These are phyloP conservation scores for Cytospora paraplurivora DNA, from an alignment of 2,329 filamentous ascomycete genomes.

Conservation along the genomic window DNA sequence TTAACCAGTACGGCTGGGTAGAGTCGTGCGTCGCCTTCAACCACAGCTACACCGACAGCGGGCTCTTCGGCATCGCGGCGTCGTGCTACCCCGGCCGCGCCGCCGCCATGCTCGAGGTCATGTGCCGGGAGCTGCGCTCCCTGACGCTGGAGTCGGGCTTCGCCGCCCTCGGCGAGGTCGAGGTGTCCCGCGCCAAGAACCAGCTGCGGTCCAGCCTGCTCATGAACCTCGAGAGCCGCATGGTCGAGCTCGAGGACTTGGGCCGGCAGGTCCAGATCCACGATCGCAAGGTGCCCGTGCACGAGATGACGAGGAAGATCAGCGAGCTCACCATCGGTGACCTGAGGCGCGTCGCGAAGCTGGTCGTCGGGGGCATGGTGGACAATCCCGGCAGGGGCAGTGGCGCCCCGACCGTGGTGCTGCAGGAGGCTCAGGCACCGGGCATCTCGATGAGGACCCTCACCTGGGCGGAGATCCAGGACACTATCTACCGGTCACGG, in stretches of 20 bases:
- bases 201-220: conserved; percentile 86
- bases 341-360: conserved; percentile 75
- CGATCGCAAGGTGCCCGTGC: conserved; percentile 85
- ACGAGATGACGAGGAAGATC: conserved; percentile 90
- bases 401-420: conserved; percentile 88
- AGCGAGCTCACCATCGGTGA: conserved; percentile 79
- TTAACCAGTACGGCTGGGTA: conserved; percentile 97
- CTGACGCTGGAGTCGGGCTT: conserved; percentile 77
- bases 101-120: conserved; percentile 85
- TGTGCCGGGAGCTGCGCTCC: conserved; percentile 84
- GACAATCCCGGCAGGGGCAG: conserved; percentile 75
- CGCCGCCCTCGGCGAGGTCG: conserved; percentile 68
- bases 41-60: conserved; percentile 94
- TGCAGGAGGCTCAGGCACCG: conserved; percentile 85
- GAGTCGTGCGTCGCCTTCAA: conserved; percentile 96
- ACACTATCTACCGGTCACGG: conserved; percentile 80
- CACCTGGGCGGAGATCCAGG: conserved; percentile 87
- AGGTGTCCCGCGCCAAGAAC: conserved; percentile 95
- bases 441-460: conserved; percentile 69
- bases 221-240: conserved; percentile 96
- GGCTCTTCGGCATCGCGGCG: conserved; percentile 90
- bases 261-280: conserved; percentile 97
- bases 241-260: conserved; percentile 97
- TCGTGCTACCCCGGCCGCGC: conserved; percentile 80
- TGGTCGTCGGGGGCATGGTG: conserved; percentile 77